These are phyloP conservation scores for Cercophora sp. DNA, from an alignment of 495 filamentous ascomycete species.

Conservation along the genomic window DNA sequence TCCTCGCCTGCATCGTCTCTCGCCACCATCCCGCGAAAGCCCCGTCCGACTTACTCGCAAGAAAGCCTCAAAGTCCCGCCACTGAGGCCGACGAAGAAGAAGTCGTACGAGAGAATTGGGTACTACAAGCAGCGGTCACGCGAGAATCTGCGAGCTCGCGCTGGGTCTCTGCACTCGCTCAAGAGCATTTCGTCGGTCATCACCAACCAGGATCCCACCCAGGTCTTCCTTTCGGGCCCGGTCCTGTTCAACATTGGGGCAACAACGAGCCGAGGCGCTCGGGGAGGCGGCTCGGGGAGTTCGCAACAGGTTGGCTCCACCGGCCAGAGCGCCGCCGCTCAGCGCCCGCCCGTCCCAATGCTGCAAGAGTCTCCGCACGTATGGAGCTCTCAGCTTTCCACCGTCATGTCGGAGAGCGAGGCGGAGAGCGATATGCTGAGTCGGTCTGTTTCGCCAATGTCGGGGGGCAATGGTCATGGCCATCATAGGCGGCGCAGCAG, in stretches of 20 bases:
- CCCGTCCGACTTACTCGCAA: slow-evolving; percentile 47
- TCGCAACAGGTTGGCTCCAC: slow-evolving; percentile 18
- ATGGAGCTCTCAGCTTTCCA: slow-evolving; percentile 73
- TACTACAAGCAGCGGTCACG: slow-evolving; percentile 46
- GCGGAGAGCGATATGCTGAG: slow-evolving; percentile 38
- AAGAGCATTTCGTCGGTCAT: slow-evolving; percentile 43
- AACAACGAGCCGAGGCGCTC: slow-evolving; percentile 8
- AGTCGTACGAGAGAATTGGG: slow-evolving; percentile 43
- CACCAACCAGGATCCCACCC: slow-evolving; percentile 40
- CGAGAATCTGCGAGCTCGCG: slow-evolving; percentile 44
- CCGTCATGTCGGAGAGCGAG: slow-evolving; percentile 64
- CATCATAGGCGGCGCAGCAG: slow-evolving; percentile 32
- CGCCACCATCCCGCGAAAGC: slow-evolving; percentile 21
- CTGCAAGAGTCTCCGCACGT: slow-evolving; percentile 43
- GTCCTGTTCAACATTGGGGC: slow-evolving; percentile 22
- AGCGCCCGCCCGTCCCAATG: slow-evolving; percentile 28
- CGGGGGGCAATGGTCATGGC: slow-evolving; percentile 19
- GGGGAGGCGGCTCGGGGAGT: slow-evolving; percentile 13
- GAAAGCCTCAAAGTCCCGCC: slow-evolving; percentile 53
- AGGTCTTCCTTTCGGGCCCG: slow-evolving; percentile 29
- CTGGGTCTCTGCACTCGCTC: slow-evolving; percentile 45
- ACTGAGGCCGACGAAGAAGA: slow-evolving; percentile 38
- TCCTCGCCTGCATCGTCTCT: slow-evolving; percentile 38
- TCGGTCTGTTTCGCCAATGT: slow-evolving; percentile 39
- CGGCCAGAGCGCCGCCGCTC: slow-evolving; percentile 11